Base-by-base conservation (phyloP, 106 monocot genomes). In the Iris macrosiphon region DNA sequence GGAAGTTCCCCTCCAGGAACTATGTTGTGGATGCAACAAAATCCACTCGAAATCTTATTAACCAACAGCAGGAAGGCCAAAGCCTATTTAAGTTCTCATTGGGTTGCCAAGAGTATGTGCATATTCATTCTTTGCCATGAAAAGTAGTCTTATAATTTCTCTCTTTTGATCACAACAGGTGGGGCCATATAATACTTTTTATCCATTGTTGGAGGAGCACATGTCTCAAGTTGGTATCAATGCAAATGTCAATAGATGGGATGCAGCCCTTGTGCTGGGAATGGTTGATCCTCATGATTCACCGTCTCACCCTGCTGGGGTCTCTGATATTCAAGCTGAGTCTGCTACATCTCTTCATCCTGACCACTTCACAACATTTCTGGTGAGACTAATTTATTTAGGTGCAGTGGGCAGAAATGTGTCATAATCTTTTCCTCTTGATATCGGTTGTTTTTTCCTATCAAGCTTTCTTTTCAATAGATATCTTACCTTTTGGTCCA, bases 171-270 rank as follows among this genome's bases (percentile, higher is more conserved):
- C n/a, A 1, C 21, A 53, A 45, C 73, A 96, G 95, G 85, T 96
- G 45, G 95, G 82, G 38, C 89, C 95, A 31, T 86, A 77, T 51
- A 96, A 96, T 57, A 89, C 95, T 6, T 86, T 69, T 67, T 96
- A 96, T 61, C 29, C 76, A 43, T 68, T 79, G 43, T 44, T 96
- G 71, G 79, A 68, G 49, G 85, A 85, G 24, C 88, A 88, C 49
- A 62, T 88, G 62, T 45, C 52, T 57, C 68, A 75, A 70, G 75
- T 79, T 59, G 71, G 72, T 25, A 31, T 89, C 5, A 55, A 62
- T 73, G 20, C 75, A 55, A 64, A 45, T 47, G 47, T 73, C 25
- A 89, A 76, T 41, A 75, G 67, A 67, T 83, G 83, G 83, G 48
- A 73, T 30, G 72, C 83, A 47, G 79, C 83, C 7, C 43, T 72